phyloP scores from a whole-genome alignment of 768 basidiomycete genomes.

The Trametes villosa region DNA sequence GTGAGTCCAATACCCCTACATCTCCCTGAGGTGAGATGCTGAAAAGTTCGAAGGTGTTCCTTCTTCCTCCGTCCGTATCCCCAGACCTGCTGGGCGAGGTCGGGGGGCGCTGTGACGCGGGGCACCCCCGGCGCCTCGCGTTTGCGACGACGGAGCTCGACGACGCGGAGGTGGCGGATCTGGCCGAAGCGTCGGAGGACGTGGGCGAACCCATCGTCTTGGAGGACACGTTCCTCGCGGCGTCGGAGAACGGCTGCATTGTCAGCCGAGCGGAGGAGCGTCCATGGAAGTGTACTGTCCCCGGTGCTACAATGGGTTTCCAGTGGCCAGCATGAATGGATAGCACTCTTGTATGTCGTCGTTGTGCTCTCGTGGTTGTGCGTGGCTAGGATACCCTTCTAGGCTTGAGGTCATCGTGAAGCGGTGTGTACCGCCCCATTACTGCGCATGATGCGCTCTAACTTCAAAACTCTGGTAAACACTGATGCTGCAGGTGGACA shows the following conservation, averaged over 20 bases:
- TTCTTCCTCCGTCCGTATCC: not conserved
- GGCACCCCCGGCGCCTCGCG: slow-evolving; percentile 5
- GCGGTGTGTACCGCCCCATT: no score
- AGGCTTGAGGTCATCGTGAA: no score
- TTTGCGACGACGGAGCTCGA: slow-evolving; percentile 19
- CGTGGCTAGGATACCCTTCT: no score
- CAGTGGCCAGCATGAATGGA: no score
- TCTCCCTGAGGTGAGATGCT: no score
- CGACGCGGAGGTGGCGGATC: not conserved
- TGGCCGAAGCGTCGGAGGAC: not conserved
- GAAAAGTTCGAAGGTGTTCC: slow-evolving; percentile 23
- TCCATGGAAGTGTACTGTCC: slow-evolving; percentile 24
- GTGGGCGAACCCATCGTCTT: slow-evolving; percentile 7
- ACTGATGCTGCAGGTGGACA: no score
- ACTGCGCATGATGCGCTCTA: no score
- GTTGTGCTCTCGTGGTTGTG: no score
- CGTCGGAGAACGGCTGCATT: slow-evolving; percentile 28
- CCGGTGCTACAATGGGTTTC: slow-evolving; percentile 19
- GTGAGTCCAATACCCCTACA: slow-evolving; percentile 44
- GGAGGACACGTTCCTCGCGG: slow-evolving; percentile 23
- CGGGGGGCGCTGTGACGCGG: not conserved
- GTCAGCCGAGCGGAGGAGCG: slow-evolving; percentile 10
- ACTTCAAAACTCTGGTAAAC: no score
- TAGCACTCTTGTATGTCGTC: no score
- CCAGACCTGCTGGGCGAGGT: slow-evolving; percentile 11